Percentiles rank a stretch among this genome's conserved stretches.
Evolutionary conservation across 805 yeast species (phyloP).

Genomic region (Blastobotrys attinorum): DNA sequence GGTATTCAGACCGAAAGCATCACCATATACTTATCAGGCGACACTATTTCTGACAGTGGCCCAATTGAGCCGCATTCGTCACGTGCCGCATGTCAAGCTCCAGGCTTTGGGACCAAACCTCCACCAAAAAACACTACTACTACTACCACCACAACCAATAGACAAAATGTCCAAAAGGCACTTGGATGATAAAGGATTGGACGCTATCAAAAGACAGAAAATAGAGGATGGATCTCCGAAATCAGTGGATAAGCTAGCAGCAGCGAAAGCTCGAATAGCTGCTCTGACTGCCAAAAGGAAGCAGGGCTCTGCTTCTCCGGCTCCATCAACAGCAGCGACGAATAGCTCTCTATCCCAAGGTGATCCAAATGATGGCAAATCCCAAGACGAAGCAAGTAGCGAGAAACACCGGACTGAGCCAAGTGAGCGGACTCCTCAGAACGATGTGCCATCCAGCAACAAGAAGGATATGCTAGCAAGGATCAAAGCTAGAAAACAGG

Average conservation of each 20-base stretch:
- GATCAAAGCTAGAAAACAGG: too few relatives aligned
- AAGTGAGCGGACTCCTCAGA: background rate
- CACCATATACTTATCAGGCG: too few relatives aligned
- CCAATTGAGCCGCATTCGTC: too few relatives aligned
- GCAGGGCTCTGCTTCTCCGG: background rate
- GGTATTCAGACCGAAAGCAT: too few relatives aligned
- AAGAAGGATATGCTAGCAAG: background rate
- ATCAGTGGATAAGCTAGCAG: background rate
- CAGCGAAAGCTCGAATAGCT: background rate
- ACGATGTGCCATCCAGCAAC: background rate
- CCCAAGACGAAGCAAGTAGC: background rate
- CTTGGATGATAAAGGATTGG: background rate
- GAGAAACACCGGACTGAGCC: background rate
- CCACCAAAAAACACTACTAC: background rate
- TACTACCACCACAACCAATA: background rate
- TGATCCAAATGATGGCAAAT: background rate
- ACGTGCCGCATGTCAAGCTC: too few relatives aligned
- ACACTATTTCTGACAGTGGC: too few relatives aligned
- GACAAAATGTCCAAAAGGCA: background rate
- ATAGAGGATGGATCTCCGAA: background rate
- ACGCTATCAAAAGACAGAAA: background rate
- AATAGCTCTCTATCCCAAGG: too few relatives aligned
- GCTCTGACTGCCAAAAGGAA: slow-evolving; percentile 1
- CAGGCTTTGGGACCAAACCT: background rate
- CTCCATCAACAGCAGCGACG: background rate